Evolutionary conservation across 257 asterid species (phyloP), one percentile per base, ranked within the genome.

Genomic region (Solanum medicagineum): DNA sequence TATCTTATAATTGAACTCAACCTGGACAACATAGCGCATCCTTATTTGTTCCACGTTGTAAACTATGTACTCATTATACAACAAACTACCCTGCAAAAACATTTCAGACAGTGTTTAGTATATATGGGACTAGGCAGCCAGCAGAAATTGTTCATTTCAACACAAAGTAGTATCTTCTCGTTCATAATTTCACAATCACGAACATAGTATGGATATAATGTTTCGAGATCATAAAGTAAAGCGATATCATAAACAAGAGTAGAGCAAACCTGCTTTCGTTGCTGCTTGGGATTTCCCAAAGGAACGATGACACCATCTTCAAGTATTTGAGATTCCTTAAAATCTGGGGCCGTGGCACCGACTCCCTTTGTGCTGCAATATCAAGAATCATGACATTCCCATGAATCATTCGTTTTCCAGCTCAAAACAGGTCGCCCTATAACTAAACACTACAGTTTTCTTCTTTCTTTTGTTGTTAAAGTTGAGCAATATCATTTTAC

Each of bases 1-100:
- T 86, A 88, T 63, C 89, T 88, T 86, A 92, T 85, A 93, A 62
- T 88, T 93, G 92, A 96, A 94, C 84, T 94, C 87, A 22, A 96
- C 98, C n/a, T 93, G 98, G 77, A 96, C 92, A 79, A 93, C 87
- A 84, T 94, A 96, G 51, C 97, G 98, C 98, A 94, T 94, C 86
- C 93, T 89, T 74, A 94, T 96, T 91, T 96, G 99, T 68, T 94
- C 98, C 92, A 92, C 95, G 36, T 91, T 93, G 94, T 96, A 96
- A 59, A 94, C 98, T 85, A 96, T 93, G 91, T 93, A 94, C 88
- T 96, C 99, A 66, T 96, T 96, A 92, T 96, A 96, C 79, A 91
- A 68, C 90, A 94, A 85, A 84, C 87, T 24, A 29, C 91, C 95
- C 99, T 96, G 97, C 90, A 89, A 84, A 12, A 56, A 53, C 26